These are phyloP conservation scores for Piper longum DNA, from an alignment of 164 flowering plant genomes.

Conservation along the genomic window DNA sequence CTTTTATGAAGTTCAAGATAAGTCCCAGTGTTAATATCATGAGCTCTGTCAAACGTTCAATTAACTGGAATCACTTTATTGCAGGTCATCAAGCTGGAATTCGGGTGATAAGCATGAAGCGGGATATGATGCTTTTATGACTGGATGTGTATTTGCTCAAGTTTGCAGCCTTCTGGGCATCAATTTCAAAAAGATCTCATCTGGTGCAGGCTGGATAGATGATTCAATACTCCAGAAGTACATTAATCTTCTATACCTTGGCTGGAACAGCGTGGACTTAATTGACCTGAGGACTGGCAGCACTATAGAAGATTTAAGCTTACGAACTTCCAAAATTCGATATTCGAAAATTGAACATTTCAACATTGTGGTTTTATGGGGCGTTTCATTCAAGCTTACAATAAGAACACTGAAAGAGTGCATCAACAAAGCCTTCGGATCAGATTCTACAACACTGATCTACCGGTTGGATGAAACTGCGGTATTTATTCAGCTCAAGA, in stretches of 20 bases:
- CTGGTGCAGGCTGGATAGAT: conserved; percentile 17
- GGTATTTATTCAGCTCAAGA: conserved; percentile 63
- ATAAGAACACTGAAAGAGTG: conserved; percentile 34
- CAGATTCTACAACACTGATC: conserved; percentile 34
- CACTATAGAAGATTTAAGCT: conserved; percentile 11
- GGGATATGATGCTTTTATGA: too few species aligned
- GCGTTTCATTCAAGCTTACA: conserved; percentile 46
- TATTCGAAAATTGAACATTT: conserved; percentile 24
- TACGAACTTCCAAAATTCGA: conserved; percentile 8
- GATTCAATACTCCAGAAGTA: conserved; percentile 44
- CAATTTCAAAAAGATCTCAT: conserved; percentile 26
- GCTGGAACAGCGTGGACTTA: conserved; percentile 55
- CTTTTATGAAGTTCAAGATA: background rate
- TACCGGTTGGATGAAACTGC: conserved; percentile 65
- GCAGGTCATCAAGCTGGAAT: conserved; percentile 34
- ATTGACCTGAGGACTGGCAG: conserved; percentile 55
- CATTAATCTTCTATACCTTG: conserved; percentile 58
- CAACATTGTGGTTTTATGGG: conserved; percentile 65
- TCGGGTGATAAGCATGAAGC: too few species aligned
- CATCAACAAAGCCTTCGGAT: conserved; percentile 51
- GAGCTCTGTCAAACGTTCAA: background rate
- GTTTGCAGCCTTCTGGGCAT: conserved; percentile 30
- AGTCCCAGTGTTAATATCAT: too few species aligned
- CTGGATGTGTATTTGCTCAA: too few species aligned
- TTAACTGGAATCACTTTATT: conserved; percentile 2